Percentiles rank a stretch among this genome's conserved stretches.
phyloP scores from a whole-genome alignment of 1,139 yeast species.

The Lodderomyces beijingensis region DNA sequence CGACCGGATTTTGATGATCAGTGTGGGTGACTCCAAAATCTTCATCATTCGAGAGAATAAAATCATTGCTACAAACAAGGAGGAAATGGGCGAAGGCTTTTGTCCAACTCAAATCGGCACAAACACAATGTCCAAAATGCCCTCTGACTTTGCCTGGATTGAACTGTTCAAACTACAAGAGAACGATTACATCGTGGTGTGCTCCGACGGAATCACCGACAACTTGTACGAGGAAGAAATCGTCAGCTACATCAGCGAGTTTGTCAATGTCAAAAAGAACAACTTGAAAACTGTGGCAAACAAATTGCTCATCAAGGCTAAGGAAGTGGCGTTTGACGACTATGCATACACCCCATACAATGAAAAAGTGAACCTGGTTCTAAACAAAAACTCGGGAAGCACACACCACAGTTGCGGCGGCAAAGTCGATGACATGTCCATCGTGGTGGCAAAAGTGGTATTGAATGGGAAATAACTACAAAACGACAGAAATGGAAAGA shows the following conservation, averaged over 20 bases:
- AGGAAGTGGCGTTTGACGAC: conserved; percentile 51
- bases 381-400: conserved; percentile 1
- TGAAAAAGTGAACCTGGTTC: conserved; percentile 40
- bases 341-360: conserved; percentile 54
- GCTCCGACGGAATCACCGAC: conserved; percentile 56
- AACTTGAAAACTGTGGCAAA: conserved; percentile 38
- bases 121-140: conserved; percentile 39
- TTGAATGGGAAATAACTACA: no score
- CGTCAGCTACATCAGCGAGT: conserved; percentile 31
- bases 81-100: conserved; percentile 42
- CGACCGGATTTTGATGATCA: conserved; percentile 42
- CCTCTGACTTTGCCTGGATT: conserved; percentile 50
- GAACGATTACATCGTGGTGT: conserved; percentile 42
- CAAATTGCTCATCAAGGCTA: conserved; percentile 38
- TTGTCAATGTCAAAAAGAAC: conserved; percentile 22
- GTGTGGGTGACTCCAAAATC: conserved; percentile 54
- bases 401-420: conserved; percentile 46
- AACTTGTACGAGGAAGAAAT: conserved; percentile 50
- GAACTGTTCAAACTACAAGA: conserved; percentile 36
- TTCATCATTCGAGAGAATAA: conserved; percentile 48
- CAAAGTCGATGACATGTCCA: conserved; percentile 52
- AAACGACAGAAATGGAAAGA: no score
- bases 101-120: conserved; percentile 60
- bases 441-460: conserved; percentile 46
- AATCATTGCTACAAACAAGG: conserved; percentile 42